Evolutionary conservation across 2,329 filamentous ascomycete genomes (phyloP), one percentile per base, ranked within the genome.

Genomic region (Exophiala xenobiotica): DNA sequence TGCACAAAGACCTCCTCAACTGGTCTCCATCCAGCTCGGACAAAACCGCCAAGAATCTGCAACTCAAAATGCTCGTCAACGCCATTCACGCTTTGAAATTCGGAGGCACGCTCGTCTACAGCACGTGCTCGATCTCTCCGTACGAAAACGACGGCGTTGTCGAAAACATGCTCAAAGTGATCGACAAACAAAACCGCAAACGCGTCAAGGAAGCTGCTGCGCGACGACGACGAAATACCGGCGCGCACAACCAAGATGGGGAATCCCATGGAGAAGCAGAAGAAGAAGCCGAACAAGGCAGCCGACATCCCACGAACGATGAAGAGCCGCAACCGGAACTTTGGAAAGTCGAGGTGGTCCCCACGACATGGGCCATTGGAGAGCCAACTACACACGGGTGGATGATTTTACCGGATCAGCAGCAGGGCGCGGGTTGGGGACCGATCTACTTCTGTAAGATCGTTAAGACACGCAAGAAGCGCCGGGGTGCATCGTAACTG

Each of bases 61-160:
- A 55, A 33, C 22, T 27, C 11, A 43, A 42, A 19, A 26, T 55
- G 24, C 52, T 55, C 6, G 29, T 47, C 20, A 51, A 35, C 19
- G 48, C 52, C 3, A 43, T 55, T 12, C 46, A 27, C 14, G 39
- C 33, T 26, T 38, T 51, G 12, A 55, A 51, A 24, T 16, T 51
- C 6, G 48, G 48, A 14, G 52, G 52, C 24, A 45, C 14, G 7
- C 33, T 51, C 12, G 40, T 55, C 23, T 55, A 55, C 26, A 48
- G 47, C 5, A 55, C 52, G 1, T 55, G 52, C 33, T 55, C 52
- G 27, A 31, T 55, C 26, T 51, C 52, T 11, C 27, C n/a, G 6
- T 38, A 51, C 16, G 52, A 55, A 39, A 55, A 55, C 35, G 52
- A 55, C 22, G 43, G 38, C 31, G 47, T 55, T 2, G 47, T 55